phyloP scores from a whole-genome alignment of 2,329 filamentous ascomycete species.

The Fusarium nelsonii region DNA sequence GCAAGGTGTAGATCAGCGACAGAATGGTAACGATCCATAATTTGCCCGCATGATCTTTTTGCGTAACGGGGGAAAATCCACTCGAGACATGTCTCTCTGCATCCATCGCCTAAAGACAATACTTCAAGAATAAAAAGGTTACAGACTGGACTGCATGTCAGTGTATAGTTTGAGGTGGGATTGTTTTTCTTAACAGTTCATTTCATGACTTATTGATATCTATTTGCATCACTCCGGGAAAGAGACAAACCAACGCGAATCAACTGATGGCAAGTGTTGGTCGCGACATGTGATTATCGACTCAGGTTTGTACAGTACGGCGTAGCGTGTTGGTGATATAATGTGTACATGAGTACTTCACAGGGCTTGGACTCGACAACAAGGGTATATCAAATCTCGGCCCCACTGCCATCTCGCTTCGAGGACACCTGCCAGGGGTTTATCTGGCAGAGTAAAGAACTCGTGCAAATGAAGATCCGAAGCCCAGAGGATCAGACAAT shows the following conservation, averaged over 20 bases:
- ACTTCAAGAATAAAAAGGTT: background rate
- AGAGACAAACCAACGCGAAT: background rate
- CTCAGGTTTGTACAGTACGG: background rate
- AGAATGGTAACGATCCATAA: constrained; percentile 42
- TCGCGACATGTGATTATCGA: background rate
- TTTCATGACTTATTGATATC: background rate
- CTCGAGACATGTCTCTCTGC: background rate
- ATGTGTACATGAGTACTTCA: background rate
- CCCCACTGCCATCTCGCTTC: background rate
- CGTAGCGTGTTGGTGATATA: background rate
- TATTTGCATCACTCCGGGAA: background rate
- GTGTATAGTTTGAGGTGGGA: background rate
- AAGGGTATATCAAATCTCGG: background rate
- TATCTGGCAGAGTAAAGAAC: background rate
- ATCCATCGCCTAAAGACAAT: constrained; percentile 18
- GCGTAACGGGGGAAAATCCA: constrained; percentile 32
- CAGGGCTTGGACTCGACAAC: background rate
- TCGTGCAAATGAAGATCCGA: background rate
- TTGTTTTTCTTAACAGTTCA: background rate
- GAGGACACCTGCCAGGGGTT: background rate
- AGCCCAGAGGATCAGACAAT: accelerated
- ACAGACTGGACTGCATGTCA: background rate
- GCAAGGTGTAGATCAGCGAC: constrained; percentile 38
- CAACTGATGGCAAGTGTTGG: background rate
- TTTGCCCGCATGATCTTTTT: constrained; percentile 38